Percentiles rank a stretch among this genome's conserved stretches.
Conservation (phyloP, 2,329 filamentous ascomycete species). For the Zymoseptoria ardabiliae region DNA sequence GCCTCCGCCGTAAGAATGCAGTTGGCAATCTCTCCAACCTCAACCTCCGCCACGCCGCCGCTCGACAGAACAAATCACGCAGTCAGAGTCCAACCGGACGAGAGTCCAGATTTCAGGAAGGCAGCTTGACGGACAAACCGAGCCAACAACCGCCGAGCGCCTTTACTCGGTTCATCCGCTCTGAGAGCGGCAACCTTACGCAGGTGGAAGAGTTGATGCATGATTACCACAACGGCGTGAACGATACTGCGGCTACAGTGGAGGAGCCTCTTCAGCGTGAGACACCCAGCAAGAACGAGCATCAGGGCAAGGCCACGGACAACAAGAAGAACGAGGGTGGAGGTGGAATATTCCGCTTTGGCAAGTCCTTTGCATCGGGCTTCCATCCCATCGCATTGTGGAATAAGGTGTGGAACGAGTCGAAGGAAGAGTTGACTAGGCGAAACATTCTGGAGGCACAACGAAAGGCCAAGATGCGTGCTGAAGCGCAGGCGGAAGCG, state of each 20-base stretch:
- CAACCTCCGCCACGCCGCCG: slow-evolving; percentile 28
- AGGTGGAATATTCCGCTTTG: slow-evolving; percentile 47
- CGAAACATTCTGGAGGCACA: slow-evolving; percentile 33
- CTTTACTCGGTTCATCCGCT: slow-evolving; percentile 47
- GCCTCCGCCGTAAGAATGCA: slow-evolving; percentile 29
- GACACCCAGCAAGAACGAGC: slow-evolving; percentile 29
- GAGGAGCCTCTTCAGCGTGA: slow-evolving; percentile 8
- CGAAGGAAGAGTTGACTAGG: slow-evolving; percentile 35
- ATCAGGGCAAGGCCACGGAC: slow-evolving; percentile 14
- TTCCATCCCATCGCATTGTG: slow-evolving; percentile 49
- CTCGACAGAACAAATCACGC: slow-evolving; percentile 14
- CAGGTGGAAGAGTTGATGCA: slow-evolving; percentile 34
- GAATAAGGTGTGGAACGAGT: slow-evolving; percentile 40
- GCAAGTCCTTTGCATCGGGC: slow-evolving; percentile 46
- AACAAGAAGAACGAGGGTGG: slow-evolving; percentile 30
- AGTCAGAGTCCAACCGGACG: slow-evolving; percentile 29
- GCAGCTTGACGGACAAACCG: slow-evolving; percentile 75
- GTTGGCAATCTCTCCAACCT: slow-evolving; percentile 28
- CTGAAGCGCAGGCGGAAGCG: slow-evolving; percentile 42
- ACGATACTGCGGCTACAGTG: slow-evolving; percentile 9
- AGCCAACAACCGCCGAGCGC: slow-evolving; percentile 63
- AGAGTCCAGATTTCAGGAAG: slow-evolving; percentile 65
- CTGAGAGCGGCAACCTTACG: slow-evolving; percentile 25
- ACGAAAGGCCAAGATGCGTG: slow-evolving; percentile 36
- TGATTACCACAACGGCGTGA: slow-evolving; percentile 27